Evolutionary conservation across 2,329 filamentous ascomycete genomes (phyloP).

Genomic region (Cordyceps tenuipes): DNA sequence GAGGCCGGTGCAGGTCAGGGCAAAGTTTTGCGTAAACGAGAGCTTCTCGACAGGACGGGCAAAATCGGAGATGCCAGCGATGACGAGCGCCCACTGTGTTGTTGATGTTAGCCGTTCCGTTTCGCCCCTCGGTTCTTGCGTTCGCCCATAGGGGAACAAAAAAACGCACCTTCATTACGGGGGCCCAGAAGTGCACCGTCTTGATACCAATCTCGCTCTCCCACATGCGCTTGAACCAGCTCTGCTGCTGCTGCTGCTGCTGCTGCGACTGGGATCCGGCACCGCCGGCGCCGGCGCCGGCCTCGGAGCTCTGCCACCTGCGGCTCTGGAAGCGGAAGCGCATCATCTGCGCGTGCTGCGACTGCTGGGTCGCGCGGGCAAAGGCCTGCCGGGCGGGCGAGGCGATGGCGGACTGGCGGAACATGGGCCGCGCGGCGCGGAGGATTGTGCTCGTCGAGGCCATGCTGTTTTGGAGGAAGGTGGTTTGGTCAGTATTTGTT

Average conservation of each 20-base stretch:
- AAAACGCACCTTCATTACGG: conserved; percentile 63
- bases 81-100: conserved; percentile 70
- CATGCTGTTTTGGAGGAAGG: conserved; percentile 22
- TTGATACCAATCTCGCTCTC: conserved; percentile 73
- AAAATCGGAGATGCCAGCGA: conserved; percentile 88
- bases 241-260: conserved; percentile 25
- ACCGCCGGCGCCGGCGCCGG: conserved; percentile 28
- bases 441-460: conserved; percentile 41
- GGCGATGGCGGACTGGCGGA: conserved; percentile 46
- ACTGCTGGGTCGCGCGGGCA: conserved; percentile 28
- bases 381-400: conserved; percentile 48
- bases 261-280: conserved; percentile 22
- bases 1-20: conserved; percentile 79
- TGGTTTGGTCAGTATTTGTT: neutral
- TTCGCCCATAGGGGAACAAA: neutral
- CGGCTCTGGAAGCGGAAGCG: conserved; percentile 38
- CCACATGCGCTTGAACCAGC: conserved; percentile 72
- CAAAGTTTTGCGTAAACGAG: conserved; percentile 84
- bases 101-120: conserved; percentile 24
- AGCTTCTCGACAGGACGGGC: conserved; percentile 85
- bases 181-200: conserved; percentile 99
- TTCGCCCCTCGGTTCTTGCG: too few species aligned
- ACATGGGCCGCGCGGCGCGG: conserved; percentile 47
- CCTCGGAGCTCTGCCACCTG: conserved; percentile 64
- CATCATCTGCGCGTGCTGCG: conserved; percentile 27